These are phyloP conservation scores for Termitomyces sp. DNA, from an alignment of 768 basidiomycete species.

Conservation along the genomic window DNA sequence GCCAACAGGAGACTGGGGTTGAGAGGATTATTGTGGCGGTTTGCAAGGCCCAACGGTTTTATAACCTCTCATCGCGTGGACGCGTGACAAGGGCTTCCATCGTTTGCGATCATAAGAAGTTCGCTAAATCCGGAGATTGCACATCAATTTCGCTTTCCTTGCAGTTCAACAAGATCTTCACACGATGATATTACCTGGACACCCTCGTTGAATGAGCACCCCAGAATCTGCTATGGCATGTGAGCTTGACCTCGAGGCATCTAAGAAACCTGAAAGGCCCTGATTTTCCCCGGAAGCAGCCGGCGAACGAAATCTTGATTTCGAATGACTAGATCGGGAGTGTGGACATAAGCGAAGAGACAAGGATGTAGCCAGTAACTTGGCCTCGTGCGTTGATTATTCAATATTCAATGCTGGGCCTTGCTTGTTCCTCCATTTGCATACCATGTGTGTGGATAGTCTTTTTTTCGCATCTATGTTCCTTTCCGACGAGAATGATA, in stretches of 20 bases:
- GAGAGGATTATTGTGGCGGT: slow-evolving; percentile 21
- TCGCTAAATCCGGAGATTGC: slow-evolving; percentile 22
- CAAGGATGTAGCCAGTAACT: slow-evolving; percentile 6
- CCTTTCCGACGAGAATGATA: neutral
- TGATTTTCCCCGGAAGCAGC: slow-evolving; percentile 27
- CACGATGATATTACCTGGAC: slow-evolving; percentile 16
- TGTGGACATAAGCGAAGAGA: slow-evolving; percentile 11
- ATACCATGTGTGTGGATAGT: slow-evolving; percentile 10
- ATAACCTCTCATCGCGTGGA: slow-evolving; percentile 25
- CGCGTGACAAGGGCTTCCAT: slow-evolving; percentile 29
- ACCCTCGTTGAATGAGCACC: slow-evolving; percentile 24
- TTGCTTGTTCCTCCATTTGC: slow-evolving; percentile 23
- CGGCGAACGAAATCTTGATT: slow-evolving; percentile 25
- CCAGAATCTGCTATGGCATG: slow-evolving; percentile 27
- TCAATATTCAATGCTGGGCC: slow-evolving; percentile 10
- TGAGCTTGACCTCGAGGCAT: slow-evolving; percentile 26
- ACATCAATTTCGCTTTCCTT: slow-evolving; percentile 23
- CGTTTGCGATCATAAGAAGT: slow-evolving; percentile 24
- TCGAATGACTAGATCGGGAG: slow-evolving; percentile 18
- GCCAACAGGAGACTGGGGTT: slow-evolving; percentile 14
- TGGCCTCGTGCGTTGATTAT: slow-evolving; percentile 1
- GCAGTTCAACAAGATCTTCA: slow-evolving; percentile 14
- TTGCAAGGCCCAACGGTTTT: slow-evolving; percentile 26
- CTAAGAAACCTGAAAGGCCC: slow-evolving; percentile 13
- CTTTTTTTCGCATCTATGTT: neutral